Evolutionary conservation across 2,329 filamentous ascomycete genomes (phyloP).

Genomic region (Hyphodiscus sp.): DNA sequence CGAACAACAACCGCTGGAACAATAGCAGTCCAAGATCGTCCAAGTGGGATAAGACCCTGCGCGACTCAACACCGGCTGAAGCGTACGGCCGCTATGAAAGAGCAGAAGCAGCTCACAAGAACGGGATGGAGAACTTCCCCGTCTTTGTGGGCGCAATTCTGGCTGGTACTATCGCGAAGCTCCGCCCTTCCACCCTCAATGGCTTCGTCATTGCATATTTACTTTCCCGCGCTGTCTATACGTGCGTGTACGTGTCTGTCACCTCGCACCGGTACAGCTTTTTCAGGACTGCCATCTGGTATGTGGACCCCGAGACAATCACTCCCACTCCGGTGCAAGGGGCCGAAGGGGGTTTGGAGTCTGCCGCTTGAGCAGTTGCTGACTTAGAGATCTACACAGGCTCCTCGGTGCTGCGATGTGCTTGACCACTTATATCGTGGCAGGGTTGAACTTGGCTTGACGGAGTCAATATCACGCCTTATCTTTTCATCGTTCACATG

Average conservation of each 20-base stretch:
- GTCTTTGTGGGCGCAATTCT: slow-evolving; percentile 39
- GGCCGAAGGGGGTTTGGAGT: too few relatives aligned
- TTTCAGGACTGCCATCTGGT: background rate
- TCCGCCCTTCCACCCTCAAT: slow-evolving; percentile 18
- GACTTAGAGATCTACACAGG: too few relatives aligned
- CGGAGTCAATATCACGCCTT: background rate
- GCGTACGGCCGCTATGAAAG: slow-evolving; percentile 38
- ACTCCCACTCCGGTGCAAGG: background rate
- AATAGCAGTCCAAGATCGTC: slow-evolving; percentile 37
- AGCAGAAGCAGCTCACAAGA: slow-evolving; percentile 38
- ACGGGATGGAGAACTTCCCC: slow-evolving; percentile 40
- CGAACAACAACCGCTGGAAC: slow-evolving; percentile 35
- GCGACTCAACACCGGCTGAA: slow-evolving; percentile 31
- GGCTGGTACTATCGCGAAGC: slow-evolving; percentile 35
- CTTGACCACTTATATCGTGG: background rate
- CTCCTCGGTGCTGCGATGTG: background rate
- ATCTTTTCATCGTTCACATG: too few relatives aligned
- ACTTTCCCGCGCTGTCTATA: background rate
- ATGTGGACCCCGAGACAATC: background rate
- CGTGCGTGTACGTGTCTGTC: background rate
- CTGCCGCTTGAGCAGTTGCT: too few relatives aligned
- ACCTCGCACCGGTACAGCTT: background rate
- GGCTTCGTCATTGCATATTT: slow-evolving; percentile 7
- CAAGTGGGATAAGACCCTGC: slow-evolving; percentile 30
- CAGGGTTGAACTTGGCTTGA: background rate